Evolutionary conservation across 1,284 basidiomycete species (phyloP).

Genomic region (Phaffia rhodozyma): DNA sequence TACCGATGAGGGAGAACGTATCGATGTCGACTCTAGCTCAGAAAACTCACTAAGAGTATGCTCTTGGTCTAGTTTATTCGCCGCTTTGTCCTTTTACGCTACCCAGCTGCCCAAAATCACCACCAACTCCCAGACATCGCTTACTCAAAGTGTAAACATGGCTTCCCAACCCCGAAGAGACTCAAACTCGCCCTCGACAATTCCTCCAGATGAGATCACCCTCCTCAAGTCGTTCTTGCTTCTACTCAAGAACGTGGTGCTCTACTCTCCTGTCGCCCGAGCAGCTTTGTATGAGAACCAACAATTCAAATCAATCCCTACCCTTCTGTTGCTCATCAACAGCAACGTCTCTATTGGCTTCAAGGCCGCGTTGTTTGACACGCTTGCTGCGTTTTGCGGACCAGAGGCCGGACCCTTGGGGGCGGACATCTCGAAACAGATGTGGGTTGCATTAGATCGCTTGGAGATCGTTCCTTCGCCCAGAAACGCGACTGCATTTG

Average conservation of each 20-base stretch:
- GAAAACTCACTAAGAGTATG: constrained; percentile 3
- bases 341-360: constrained; percentile 35
- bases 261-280: constrained; percentile 62
- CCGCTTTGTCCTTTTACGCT: constrained; percentile 45
- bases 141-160: background rate
- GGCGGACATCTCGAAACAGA: constrained; percentile 62
- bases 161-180: constrained; percentile 5
- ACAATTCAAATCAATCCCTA: constrained; percentile 43
- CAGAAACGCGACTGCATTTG: constrained; percentile 8
- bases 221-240: constrained; percentile 69
- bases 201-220: constrained; percentile 61
- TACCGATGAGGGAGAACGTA: constrained; percentile 16
- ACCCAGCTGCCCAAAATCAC: constrained; percentile 27
- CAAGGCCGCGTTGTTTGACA: constrained; percentile 35
- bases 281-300: constrained; percentile 62
- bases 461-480: constrained; percentile 45
- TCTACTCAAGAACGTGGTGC: constrained; percentile 65
- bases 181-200: constrained; percentile 37
- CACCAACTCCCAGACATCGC: constrained; percentile 19
- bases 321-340: constrained; percentile 19
- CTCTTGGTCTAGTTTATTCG: constrained; percentile 44
- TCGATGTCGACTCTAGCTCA: constrained; percentile 1
- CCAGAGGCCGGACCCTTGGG: constrained; percentile 56
- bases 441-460: constrained; percentile 74
- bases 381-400: constrained; percentile 55